Evolutionary conservation across 2,329 filamentous ascomycete species (phyloP), one percentile per base, ranked within the genome.

Genomic region (Hypomyces perniciosus): DNA sequence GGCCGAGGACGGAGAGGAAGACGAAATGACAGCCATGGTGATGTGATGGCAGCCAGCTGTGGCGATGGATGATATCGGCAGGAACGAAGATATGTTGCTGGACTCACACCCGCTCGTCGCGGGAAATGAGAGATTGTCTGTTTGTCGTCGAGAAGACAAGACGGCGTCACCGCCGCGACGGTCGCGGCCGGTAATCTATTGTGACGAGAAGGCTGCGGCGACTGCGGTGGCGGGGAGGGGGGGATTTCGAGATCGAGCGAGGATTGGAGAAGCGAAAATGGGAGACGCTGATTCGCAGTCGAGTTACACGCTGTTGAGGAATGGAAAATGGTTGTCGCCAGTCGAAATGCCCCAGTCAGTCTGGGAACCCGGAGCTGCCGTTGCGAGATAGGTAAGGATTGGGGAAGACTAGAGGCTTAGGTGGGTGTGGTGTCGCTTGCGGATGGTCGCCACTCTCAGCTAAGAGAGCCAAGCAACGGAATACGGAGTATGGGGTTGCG

Each of bases 1-100:
- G 60, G 75, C 75, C 30, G 74, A 75, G 39, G 68, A 70, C 12
- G 70, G 67, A 41, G 68, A 58, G 48, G 74, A 75, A 38, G 68
- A 70, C 12, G 70, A 67, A 41, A 68, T 57, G 48, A 61, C 44
- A 54, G 60, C 57, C 64, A 67, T 68, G 60, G 56, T 63, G 31
- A 38, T 55, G 60, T 54, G 56, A 43, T 31, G 47, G 48, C 44
- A 34, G 33, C 46, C 29, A 47, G 13, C 13, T n/a, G 33, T 8
- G 8, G 33, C 33, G 33, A 12, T 35, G 8, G 33, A 35, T 35
- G 33, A 35, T 8, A 35, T 8, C 8, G 8, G 33, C 33, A 35
- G 42, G 28, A 44, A 12, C 12, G 28, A n/a, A 13, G 20, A 27
- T 8, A 42, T 20, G 10, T 13, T 10, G 39, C 2, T 42, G 39